Conservation (phyloP, 106 monocot species). For the Phalaenopsis equestris region DNA sequence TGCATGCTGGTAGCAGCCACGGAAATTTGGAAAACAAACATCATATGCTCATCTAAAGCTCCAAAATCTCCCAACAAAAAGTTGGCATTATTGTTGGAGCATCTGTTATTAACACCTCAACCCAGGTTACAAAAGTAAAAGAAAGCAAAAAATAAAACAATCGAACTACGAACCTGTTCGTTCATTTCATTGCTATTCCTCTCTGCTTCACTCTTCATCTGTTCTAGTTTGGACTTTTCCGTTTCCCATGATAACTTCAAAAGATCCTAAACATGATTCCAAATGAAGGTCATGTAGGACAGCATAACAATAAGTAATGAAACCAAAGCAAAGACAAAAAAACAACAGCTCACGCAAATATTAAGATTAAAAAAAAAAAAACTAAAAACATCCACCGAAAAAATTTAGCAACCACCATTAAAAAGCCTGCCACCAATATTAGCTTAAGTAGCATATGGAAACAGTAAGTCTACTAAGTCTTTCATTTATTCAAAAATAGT, state of each 20-base stretch:
- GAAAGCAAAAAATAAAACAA: background rate
- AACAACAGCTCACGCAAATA: background rate
- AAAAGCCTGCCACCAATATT: background rate
- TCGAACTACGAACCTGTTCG: slow-evolving; percentile 60
- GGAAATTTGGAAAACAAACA: background rate
- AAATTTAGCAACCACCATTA: background rate
- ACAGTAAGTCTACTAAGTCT: background rate
- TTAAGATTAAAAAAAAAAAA: background rate
- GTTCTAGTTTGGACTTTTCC: slow-evolving; percentile 42
- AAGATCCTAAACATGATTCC: slow-evolving; percentile 32
- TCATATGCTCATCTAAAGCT: background rate
- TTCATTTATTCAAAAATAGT: background rate
- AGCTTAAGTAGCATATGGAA: background rate
- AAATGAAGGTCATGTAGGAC: background rate
- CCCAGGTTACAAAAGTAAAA: background rate
- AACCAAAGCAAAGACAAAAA: background rate
- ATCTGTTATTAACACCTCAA: background rate
- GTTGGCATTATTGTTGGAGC: background rate
- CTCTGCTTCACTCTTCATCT: slow-evolving; percentile 46
- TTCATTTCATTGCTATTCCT: slow-evolving; percentile 64
- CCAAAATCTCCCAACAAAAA: background rate
- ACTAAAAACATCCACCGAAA: too few relatives aligned
- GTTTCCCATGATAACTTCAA: slow-evolving; percentile 54
- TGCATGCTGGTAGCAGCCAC: background rate
- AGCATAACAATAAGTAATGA: background rate